These are phyloP conservation scores for Eucalyptus paniculata DNA, from an alignment of 345 rosid species.

Conservation along the genomic window DNA sequence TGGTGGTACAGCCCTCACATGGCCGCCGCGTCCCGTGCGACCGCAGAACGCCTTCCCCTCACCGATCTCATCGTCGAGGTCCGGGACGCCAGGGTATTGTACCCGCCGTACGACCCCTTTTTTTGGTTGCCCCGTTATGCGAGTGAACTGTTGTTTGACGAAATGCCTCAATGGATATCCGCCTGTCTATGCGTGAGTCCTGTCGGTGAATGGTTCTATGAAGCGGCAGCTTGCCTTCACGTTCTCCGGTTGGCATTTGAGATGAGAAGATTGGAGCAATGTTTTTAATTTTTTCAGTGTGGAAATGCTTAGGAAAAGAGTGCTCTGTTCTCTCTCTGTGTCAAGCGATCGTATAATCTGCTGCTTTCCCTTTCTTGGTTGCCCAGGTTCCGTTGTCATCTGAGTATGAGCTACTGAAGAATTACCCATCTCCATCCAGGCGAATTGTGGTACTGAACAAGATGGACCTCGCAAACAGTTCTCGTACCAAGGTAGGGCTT, in stretches of 20 bases:
- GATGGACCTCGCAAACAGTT: constrained; percentile 49
- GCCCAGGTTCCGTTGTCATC: constrained; percentile 59
- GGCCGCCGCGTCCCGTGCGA: constrained; percentile 64
- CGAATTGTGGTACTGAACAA: constrained; percentile 65
- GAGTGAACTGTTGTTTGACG: constrained; percentile 7
- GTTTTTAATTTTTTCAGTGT: neutral
- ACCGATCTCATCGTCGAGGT: constrained; percentile 59
- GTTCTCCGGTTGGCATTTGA: neutral
- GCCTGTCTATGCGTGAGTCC: neutral
- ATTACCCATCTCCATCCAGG: constrained; percentile 3
- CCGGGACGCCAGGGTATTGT: constrained; percentile 63
- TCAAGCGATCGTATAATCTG: neutral
- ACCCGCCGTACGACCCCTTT: neutral
- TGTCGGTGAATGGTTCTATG: neutral
- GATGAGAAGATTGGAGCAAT: neutral
- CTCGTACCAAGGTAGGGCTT: constrained; percentile 16
- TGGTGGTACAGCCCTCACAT: constrained; percentile 64
- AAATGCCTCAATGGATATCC: constrained; percentile 13
- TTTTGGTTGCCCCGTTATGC: neutral
- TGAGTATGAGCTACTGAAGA: constrained; percentile 30
- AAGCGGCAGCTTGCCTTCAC: neutral
- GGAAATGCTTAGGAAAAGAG: neutral
- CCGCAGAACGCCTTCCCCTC: constrained; percentile 40
- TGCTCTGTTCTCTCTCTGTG: neutral
- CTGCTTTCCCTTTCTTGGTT: neutral